Evolutionary conservation across 352 stramenopile species (phyloP), one percentile per base, ranked within the genome.

Genomic region (Phytopythium mirpurense): DNA sequence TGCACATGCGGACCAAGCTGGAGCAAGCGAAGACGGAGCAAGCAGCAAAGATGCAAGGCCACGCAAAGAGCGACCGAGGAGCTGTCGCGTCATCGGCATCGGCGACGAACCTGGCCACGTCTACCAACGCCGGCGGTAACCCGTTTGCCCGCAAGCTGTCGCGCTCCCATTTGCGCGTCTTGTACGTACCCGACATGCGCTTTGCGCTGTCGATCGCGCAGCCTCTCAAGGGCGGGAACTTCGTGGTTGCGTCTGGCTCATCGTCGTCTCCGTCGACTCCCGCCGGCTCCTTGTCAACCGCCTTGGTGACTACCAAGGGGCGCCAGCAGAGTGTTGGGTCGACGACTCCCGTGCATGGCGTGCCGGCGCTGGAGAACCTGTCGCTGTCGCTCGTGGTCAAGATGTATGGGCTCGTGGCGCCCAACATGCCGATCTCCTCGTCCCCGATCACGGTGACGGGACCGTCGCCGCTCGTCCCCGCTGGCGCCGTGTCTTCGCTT

Each of bases 1-100:
- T 88, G 71, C 85, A 95, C 54, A 93, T 95, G 85, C 73, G 77
- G n/a, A 93, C 75, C 50, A 95, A 93, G 52, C 78, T 95, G 60
- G 75, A 95, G 60, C 67, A 93, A 35, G 76, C 79, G 10, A 79
- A 90, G 29, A 89, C 77, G 0, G 85, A 95, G 56, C 85, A 95
- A 63, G 69, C 67, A 23, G 79, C 74, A 5, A 66, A 79, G 27
- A 85, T 93, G 69, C 75, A 88, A 60, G 65, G 68, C 1, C 62
- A 69, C 41, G 55, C 55, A 11, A 75, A 70, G 51, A 65, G 54
- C 31, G 73, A 78, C 8, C 63, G 72, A 42, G 52, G 60, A 26
- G 63, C 55, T 12, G 56, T 65, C 16, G 48, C 57, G 14, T 62
- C 56, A 26, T 51, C 73, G 19, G 50, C 29, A 0, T 43, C 59